A percentile compares a stretch with the other conserved stretches of the same genome.
Conservation (phyloP, 2,329 filamentous ascomycete genomes). For the Scedosporium apiospermum region DNA sequence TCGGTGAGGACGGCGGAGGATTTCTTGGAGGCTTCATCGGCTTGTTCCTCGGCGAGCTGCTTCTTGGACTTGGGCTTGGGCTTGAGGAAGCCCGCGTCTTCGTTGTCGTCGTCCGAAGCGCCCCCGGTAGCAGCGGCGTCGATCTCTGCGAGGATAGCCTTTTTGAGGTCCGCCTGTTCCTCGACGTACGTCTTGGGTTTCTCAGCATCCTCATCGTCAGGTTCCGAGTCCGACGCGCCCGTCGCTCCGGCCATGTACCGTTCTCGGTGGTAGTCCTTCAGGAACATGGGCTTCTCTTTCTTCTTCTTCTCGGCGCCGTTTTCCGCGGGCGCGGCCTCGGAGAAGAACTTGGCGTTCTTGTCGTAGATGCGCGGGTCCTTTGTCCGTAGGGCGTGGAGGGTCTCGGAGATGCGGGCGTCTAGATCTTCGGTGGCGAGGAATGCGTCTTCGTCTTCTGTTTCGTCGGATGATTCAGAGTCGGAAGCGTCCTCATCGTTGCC, state of each 20-base stretch:
- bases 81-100: slow-evolving; percentile 48
- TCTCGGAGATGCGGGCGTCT: slow-evolving; percentile 79
- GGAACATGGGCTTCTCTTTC: slow-evolving; percentile 74
- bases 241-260: slow-evolving; percentile 69
- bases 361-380: slow-evolving; percentile 94
- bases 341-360: slow-evolving; percentile 53
- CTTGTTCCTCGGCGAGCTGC: slow-evolving; percentile 17
- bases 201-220: slow-evolving; percentile 16
- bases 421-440: slow-evolving; percentile 77
- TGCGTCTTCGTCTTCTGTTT: slow-evolving; percentile 84
- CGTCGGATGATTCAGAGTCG: slow-evolving; percentile 59
- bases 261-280: slow-evolving; percentile 86
- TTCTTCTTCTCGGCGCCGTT: slow-evolving; percentile 31
- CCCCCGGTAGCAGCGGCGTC: slow-evolving; percentile 47
- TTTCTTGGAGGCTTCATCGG: slow-evolving; percentile 4
- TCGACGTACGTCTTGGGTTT: slow-evolving; percentile 68
- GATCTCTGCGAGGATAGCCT: slow-evolving; percentile 70
- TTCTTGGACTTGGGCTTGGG: slow-evolving; percentile 53
- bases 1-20: slow-evolving; percentile 37
- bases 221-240: slow-evolving; percentile 47
- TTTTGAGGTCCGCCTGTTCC: slow-evolving; percentile 78
- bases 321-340: slow-evolving; percentile 32
- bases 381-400: slow-evolving; percentile 74
- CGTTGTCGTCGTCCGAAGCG: slow-evolving; percentile 34
- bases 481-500: slow-evolving; percentile 35